Percentiles rank a stretch among this genome's conserved stretches.
Conservation (phyloP, 2,329 filamentous ascomycete genomes). For the Neonectria sp. region DNA sequence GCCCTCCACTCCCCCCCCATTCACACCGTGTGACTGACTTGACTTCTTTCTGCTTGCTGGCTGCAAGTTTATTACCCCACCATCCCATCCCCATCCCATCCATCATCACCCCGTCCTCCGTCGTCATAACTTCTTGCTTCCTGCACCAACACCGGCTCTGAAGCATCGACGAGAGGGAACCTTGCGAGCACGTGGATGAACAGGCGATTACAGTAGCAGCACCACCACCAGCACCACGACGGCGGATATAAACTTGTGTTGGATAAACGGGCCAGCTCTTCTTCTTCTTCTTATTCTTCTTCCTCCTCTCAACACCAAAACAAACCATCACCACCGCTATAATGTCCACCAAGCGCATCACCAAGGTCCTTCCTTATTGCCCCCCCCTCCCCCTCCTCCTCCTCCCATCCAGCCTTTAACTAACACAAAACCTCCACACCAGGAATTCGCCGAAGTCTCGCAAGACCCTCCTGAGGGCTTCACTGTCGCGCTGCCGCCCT, state of each 20-base stretch:
- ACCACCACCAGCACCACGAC: conserved; percentile 7
- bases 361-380: conserved; percentile 53
- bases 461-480: conserved; percentile 63
- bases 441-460: conserved; percentile 70
- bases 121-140: conserved; percentile 1
- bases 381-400: conserved; percentile 3
- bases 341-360: conserved; percentile 63
- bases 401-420: conserved; percentile 11
- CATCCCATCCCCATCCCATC: too few relatives aligned
- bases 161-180: background rate
- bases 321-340: conserved; percentile 29
- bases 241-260: background rate
- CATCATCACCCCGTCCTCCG: background rate
- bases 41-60: conserved; percentile 14
- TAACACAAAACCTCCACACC: conserved; percentile 28
- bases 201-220: too few relatives aligned
- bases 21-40: conserved; percentile 1
- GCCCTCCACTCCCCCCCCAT: background rate
- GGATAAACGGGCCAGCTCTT: background rate
- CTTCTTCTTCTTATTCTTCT: conserved; percentile 4
- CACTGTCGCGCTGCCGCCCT: conserved; percentile 61
- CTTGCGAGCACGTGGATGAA: background rate
- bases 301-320: background rate
- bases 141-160: conserved; percentile 14
- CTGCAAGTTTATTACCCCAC: background rate